These are phyloP conservation scores for Ensete glaucum DNA, from an alignment of 176 grass and related monocot species.

Conservation along the genomic window DNA sequence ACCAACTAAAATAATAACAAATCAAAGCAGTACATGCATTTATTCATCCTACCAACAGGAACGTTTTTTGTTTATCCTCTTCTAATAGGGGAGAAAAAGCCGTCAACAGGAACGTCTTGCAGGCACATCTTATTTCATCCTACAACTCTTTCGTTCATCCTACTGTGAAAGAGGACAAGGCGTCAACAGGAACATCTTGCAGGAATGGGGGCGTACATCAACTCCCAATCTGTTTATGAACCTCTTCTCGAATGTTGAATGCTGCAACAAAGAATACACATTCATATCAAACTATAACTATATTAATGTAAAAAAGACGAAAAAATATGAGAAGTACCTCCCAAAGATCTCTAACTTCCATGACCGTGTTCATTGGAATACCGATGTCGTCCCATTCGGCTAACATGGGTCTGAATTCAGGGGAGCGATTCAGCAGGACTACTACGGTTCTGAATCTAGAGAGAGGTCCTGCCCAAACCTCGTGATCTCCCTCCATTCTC, in stretches of 20 bases:
- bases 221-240: slow-evolving; percentile 45
- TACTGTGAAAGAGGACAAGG: slow-evolving; percentile 1
- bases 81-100: too few species aligned
- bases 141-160: too few species aligned
- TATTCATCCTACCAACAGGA: slow-evolving; percentile 12
- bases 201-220: slow-evolving; percentile 40
- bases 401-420: slow-evolving; percentile 2
- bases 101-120: too few species aligned
- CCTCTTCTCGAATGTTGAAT: slow-evolving; percentile 31
- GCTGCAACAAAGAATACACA: slow-evolving; percentile 19
- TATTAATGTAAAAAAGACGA: background rate
- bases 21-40: slow-evolving; percentile 2
- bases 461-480: slow-evolving; percentile 57
- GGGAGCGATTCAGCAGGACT: slow-evolving; percentile 46
- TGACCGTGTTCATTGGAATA: slow-evolving; percentile 24
- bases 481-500: slow-evolving; percentile 66
- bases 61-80: too few species aligned
- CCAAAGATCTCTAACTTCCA: slow-evolving; percentile 60
- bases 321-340: slow-evolving; percentile 26
- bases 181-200: slow-evolving; percentile 61
- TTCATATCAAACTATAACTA: too few species aligned
- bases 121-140: too few species aligned
- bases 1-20: too few species aligned
- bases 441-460: slow-evolving; percentile 38
- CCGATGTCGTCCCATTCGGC: slow-evolving; percentile 47